Evolutionary conservation across 345 rosid species (phyloP), one percentile per base, ranked within the genome.

Genomic region (Euclidium syriacum): DNA sequence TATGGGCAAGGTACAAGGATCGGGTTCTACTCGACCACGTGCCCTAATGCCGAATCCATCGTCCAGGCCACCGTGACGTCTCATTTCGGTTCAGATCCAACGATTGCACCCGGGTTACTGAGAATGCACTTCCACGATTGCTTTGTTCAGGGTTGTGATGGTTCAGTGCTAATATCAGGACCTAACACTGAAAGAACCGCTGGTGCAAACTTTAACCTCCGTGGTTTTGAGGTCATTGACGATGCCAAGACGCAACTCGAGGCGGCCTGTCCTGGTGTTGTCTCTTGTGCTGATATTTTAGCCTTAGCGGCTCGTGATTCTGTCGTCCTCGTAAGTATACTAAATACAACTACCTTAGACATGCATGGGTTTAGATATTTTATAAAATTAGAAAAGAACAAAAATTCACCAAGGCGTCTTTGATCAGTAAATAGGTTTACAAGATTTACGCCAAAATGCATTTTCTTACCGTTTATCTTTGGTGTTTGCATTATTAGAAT

Each of bases 61-160:
- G 55, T 78, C 5, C 52, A 66, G 11, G 50, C 49, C 12, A 48
- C 77, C 0, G 75, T 77, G 20, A 26, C 58, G 35, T 30, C 75
- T 10, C 77, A 71, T 46, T 74, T 74, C 6, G 12, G 18, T 12
- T 40, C 53, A 3, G 33, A 81, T 20, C 67, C 76, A 11, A 15
- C 25, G 8, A 18, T 81, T 50, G 81, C 83, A 14, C 79, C 79
- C 0, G 75, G 74, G 5, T 20, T 81, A 39, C 27, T 81, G 10
- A 74, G 85, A 64, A 71, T 78, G 81, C 77, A 70, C 19, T 61
- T 61, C 29, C 83, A 78, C 14, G 83, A 81, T 52, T 81, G 85
- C 30, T 81, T 81, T 3, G 81, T 78, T 3, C 63, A 44, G 0
- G 85, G 83, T 12, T 81, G 85, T 10, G 85, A 81, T 24, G 83